Percentiles rank a stretch among this genome's conserved stretches.
Evolutionary conservation across 169 alveolate species (phyloP).

Genomic region (Plasmodium vinckei): DNA sequence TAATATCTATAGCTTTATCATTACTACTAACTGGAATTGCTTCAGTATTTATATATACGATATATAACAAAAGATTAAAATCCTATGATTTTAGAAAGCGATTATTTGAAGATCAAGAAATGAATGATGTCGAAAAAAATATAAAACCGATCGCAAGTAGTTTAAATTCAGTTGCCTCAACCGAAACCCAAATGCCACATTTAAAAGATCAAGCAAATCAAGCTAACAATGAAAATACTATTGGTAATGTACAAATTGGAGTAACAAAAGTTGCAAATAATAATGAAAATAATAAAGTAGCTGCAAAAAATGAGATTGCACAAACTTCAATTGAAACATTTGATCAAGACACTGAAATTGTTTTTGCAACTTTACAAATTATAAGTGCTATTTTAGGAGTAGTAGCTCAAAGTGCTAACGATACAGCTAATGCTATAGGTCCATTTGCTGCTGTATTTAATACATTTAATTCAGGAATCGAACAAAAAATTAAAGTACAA

Average conservation of each 20-base stretch:
- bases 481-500: slow-evolving; percentile 78
- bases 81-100: slow-evolving; percentile 30
- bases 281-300: slow-evolving; percentile 18
- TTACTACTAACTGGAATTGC: slow-evolving; percentile 41
- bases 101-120: slow-evolving; percentile 34
- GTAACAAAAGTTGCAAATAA: neutral
- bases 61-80: slow-evolving; percentile 34
- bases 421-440: slow-evolving; percentile 90
- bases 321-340: slow-evolving; percentile 77
- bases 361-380: slow-evolving; percentile 81
- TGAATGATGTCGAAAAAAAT: slow-evolving; percentile 28
- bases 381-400: slow-evolving; percentile 86
- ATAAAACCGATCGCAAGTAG: slow-evolving; percentile 25
- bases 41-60: slow-evolving; percentile 65
- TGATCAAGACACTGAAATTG: slow-evolving; percentile 78
- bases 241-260: neutral
- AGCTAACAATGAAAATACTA: neutral
- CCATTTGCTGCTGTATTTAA: slow-evolving; percentile 81
- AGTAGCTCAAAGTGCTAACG: slow-evolving; percentile 90
- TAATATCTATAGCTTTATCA: slow-evolving; percentile 67
- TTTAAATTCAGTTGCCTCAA: slow-evolving; percentile 74
- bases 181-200: slow-evolving; percentile 25
- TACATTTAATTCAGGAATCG: slow-evolving; percentile 62
- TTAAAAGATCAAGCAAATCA: slow-evolving; percentile 1
- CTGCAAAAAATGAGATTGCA: slow-evolving; percentile 22